These are phyloP conservation scores for Paralagenidium karlingii DNA, from an alignment of 352 stramenopile genomes.

Conservation along the genomic window DNA sequence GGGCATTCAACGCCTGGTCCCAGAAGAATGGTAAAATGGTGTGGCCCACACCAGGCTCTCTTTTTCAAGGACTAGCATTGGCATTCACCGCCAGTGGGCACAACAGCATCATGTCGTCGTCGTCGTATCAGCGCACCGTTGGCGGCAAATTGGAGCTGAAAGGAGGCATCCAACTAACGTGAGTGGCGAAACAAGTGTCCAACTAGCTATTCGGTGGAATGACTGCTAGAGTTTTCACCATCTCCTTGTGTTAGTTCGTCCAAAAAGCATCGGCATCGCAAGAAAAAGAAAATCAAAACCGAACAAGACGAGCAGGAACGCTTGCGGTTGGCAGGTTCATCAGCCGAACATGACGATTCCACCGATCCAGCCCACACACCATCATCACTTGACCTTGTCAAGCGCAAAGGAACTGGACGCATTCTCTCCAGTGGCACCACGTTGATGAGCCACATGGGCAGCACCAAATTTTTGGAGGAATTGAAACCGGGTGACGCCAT, in stretches of 20 bases:
- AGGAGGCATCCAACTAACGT: slow-evolving; percentile 73
- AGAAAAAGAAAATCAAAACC: slow-evolving; percentile 43
- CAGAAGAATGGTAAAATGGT: no score
- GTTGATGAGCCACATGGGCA: slow-evolving; percentile 71
- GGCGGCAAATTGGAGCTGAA: slow-evolving; percentile 75
- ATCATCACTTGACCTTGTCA: slow-evolving; percentile 59
- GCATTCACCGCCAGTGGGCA: no score
- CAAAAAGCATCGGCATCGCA: slow-evolving; percentile 26
- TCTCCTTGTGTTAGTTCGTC: slow-evolving; percentile 6
- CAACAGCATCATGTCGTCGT: no score
- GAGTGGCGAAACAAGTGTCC: slow-evolving; percentile 20
- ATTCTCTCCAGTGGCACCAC: slow-evolving; percentile 81
- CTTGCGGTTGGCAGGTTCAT: no score
- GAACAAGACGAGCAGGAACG: slow-evolving; percentile 10
- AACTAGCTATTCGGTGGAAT: neutral
- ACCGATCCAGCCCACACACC: slow-evolving; percentile 20
- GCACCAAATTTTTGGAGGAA: slow-evolving; percentile 77
- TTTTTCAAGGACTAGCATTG: no score
- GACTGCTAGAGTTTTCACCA: neutral
- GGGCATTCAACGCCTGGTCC: no score
- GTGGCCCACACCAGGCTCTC: no score
- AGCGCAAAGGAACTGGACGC: slow-evolving; percentile 58
- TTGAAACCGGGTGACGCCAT: slow-evolving; percentile 73
- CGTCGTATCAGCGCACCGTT: slow-evolving; percentile 49
- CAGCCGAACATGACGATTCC: slow-evolving; percentile 3